phyloP scores from a whole-genome alignment of 163 green algal genomes.

The Chlorella variabilis region DNA sequence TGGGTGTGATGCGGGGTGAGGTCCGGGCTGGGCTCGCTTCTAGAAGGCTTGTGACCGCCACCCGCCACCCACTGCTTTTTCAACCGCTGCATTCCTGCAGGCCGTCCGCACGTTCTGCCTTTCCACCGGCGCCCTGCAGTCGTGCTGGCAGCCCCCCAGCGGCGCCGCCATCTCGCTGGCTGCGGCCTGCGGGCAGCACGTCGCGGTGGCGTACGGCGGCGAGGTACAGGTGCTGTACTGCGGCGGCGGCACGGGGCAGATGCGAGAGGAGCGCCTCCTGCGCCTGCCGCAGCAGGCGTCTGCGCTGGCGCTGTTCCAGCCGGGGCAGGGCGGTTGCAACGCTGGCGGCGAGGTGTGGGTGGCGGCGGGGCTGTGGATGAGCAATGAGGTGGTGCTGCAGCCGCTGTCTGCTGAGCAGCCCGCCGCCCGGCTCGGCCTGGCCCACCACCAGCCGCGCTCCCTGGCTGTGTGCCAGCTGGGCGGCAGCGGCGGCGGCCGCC shows the following conservation, averaged over 20 bases:
- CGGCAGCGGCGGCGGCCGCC: not conserved
- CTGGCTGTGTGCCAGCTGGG: not conserved
- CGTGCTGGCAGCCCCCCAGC: not conserved
- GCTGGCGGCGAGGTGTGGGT: constrained; percentile 46
- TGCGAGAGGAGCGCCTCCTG: constrained; percentile 20
- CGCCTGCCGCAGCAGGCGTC: constrained; percentile 27
- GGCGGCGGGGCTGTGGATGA: constrained; percentile 45
- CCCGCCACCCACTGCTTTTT: too few relatives aligned
- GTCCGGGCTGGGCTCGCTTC: too few relatives aligned
- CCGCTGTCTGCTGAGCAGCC: constrained; percentile 15
- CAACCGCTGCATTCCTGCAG: not conserved
- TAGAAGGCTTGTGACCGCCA: too few relatives aligned
- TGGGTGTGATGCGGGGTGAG: too few relatives aligned
- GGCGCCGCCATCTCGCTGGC: not conserved
- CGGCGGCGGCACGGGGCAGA: constrained; percentile 2
- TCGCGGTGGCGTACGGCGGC: constrained; percentile 12
- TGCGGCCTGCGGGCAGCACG: not conserved
- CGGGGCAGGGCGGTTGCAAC: not conserved
- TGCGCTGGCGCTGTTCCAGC: constrained; percentile 22
- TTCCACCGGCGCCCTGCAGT: not conserved
- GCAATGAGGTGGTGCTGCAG: constrained; percentile 37
- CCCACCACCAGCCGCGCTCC: constrained; percentile 2
- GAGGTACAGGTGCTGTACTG: constrained; percentile 2
- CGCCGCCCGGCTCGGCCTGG: not conserved
- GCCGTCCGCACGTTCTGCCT: not conserved